Base-by-base conservation (phyloP, 257 asterid genomes). In the Przewalskia tangutica region DNA sequence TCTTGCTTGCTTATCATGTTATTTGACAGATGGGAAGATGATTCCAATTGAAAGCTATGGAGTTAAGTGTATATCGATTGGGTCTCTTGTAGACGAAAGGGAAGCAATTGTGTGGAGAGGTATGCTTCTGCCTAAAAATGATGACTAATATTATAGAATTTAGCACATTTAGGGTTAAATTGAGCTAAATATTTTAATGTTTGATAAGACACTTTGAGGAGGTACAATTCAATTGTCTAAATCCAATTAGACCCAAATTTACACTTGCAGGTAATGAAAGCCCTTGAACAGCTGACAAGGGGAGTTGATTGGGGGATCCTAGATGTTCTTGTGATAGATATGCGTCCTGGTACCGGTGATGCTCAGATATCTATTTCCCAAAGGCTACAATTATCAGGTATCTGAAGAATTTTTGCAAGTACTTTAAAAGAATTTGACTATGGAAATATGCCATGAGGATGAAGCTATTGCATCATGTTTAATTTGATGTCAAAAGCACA, bases 291-390 rank as follows among this genome's bases (percentile, higher is more conserved):
- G 83, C 86, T 96, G 97, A 94, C 98, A 2, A 90, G 98, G 85
- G 97, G 97, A 80, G 99, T 96, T 68, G 88, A 89, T 53, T 96
- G 99, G 98, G 99, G 98, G 77, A 59, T n/a, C 78, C 89, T 96
- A 38, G 99, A 96, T 90, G 86, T 96, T 88, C 98, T 96, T 84
- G 97, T 96, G 86, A 97, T 96, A 83, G 99, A 96, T 88, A 96
- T 96, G 99, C 98, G 97, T 50, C 98, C 98, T 68, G 98, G 99
- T 27, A 95, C 98, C 1, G 99, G 98, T 79, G 99, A 95, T 88
- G 82, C 56, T n/a, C n/a, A n/a, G n/a, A n/a, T n/a, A n/a, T n/a
- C n/a, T n/a, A n/a, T n/a, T n/a, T n/a, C n/a, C n/a, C n/a, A n/a
- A n/a, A n/a, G n/a, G n/a, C n/a, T n/a, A n/a, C n/a, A n/a, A n/a